Conservation (phyloP, 495 filamentous ascomycete species). For the Neurospora sublineolata region DNA sequence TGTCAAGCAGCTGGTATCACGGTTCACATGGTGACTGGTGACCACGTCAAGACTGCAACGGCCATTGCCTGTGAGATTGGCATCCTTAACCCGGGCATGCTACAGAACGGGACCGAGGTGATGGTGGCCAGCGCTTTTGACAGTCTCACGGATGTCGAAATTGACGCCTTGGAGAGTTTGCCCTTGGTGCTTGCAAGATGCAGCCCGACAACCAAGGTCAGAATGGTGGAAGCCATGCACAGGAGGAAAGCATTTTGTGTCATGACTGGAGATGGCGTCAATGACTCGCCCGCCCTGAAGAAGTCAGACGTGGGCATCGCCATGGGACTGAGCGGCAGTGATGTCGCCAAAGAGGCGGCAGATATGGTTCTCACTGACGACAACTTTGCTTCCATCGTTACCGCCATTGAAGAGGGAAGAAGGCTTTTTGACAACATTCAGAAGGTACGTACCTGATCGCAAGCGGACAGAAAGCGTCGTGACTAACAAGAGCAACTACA, state of each 20-base stretch:
- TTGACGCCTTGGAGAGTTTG: conserved; percentile 43
- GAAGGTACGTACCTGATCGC: conserved; percentile 29
- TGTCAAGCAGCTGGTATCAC: conserved; percentile 60
- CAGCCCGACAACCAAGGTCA: conserved; percentile 51
- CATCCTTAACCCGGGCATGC: conserved; percentile 42
- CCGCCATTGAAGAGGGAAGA: conserved; percentile 59
- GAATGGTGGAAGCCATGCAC: conserved; percentile 58
- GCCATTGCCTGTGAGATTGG: conserved; percentile 67
- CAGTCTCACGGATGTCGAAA: conserved; percentile 43
- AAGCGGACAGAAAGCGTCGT: conserved; percentile 37
- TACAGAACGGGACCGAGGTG: conserved; percentile 37
- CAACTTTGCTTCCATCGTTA: conserved; percentile 72
- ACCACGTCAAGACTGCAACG: conserved; percentile 62
- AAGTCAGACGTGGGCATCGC: conserved; percentile 74
- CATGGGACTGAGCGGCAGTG: conserved; percentile 74
- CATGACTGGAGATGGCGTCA: conserved; percentile 74
- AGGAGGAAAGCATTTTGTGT: conserved; percentile 49
- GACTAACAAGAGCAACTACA: conserved; percentile 46
- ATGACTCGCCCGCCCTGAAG: conserved; percentile 71
- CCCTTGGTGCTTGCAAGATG: conserved; percentile 56
- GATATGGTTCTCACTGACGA: conserved; percentile 84
- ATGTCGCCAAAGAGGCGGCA: conserved; percentile 78
- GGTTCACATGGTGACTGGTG: conserved; percentile 76
- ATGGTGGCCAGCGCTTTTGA: conserved; percentile 55
- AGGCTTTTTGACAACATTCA: conserved; percentile 71